A percentile compares a stretch with the other conserved stretches of the same genome.
Evolutionary conservation across 176 grass and related monocot genomes (phyloP).

Genomic region (Hordeum marinum): DNA sequence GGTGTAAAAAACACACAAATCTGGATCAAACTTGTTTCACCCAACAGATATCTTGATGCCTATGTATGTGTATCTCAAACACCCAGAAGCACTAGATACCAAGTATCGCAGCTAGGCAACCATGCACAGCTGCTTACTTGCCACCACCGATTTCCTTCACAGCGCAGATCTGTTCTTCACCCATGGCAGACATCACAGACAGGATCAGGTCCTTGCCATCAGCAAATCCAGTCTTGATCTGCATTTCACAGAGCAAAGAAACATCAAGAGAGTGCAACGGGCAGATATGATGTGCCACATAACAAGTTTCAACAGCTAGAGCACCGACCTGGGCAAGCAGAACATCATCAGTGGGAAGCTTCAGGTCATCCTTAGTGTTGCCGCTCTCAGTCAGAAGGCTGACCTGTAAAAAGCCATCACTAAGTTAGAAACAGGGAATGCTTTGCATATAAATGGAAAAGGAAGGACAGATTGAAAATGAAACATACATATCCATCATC

Average conservation of each 20-base stretch:
- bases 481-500: constrained; percentile 57
- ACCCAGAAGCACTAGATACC: constrained; percentile 16
- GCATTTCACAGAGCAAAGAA: background rate
- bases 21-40: background rate
- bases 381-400: constrained; percentile 52
- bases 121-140: background rate
- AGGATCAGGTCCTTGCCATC: constrained; percentile 61
- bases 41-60: constrained; percentile 25
- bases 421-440: background rate
- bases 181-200: constrained; percentile 58
- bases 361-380: constrained; percentile 51
- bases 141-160: constrained; percentile 47
- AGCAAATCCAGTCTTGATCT: constrained; percentile 44
- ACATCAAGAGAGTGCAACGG: background rate
- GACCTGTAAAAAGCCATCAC: constrained; percentile 19
- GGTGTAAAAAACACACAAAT: background rate
- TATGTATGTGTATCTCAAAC: constrained; percentile 22
- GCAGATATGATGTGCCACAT: background rate
- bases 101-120: background rate
- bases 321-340: constrained; percentile 28
- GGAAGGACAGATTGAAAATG: background rate
- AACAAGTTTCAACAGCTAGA: background rate
- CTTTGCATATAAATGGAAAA: background rate
- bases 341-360: constrained; percentile 41
- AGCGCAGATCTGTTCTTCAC: constrained; percentile 54